These are phyloP conservation scores for Hypoxylon lienhwacheense DNA, from an alignment of 495 filamentous ascomycete species.

Conservation along the genomic window DNA sequence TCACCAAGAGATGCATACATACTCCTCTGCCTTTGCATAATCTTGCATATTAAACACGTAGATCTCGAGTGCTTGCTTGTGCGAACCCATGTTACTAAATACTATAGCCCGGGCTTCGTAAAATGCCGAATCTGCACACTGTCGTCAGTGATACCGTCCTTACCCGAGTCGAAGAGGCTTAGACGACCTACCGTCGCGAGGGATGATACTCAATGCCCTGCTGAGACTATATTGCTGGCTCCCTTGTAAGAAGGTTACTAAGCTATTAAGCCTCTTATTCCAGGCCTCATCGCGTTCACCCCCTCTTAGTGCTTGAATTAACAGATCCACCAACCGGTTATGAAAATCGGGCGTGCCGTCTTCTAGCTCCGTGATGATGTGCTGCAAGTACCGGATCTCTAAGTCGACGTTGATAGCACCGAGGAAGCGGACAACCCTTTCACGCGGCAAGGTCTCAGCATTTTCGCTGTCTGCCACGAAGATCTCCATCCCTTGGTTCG, in stretches of 20 bases:
- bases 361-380: constrained; percentile 84
- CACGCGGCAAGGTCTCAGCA: constrained; percentile 82
- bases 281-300: constrained; percentile 53
- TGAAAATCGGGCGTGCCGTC: constrained; percentile 86
- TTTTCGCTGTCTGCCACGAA: constrained; percentile 95
- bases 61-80: constrained; percentile 90
- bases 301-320: constrained; percentile 64
- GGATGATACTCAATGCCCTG: constrained; percentile 72
- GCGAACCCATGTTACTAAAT: constrained; percentile 92
- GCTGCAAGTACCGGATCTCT: constrained; percentile 84
- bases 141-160: constrained; percentile 4
- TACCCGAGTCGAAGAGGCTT: not conserved
- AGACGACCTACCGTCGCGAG: constrained; percentile 67
- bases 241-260: constrained; percentile 72
- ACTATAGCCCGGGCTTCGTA: constrained; percentile 91
- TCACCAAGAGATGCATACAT: constrained; percentile 34
- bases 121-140: constrained; percentile 70
- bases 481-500: constrained; percentile 86
- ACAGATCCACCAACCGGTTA: constrained; percentile 75
- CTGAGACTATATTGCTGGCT: constrained; percentile 79
- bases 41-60: constrained; percentile 93
- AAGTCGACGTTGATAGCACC: constrained; percentile 66
- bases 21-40: constrained; percentile 91
- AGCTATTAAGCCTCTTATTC: constrained; percentile 59
- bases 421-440: constrained; percentile 74